Base-by-base conservation (phyloP, 441 rosid genomes). In the Erodium texanum region DNA sequence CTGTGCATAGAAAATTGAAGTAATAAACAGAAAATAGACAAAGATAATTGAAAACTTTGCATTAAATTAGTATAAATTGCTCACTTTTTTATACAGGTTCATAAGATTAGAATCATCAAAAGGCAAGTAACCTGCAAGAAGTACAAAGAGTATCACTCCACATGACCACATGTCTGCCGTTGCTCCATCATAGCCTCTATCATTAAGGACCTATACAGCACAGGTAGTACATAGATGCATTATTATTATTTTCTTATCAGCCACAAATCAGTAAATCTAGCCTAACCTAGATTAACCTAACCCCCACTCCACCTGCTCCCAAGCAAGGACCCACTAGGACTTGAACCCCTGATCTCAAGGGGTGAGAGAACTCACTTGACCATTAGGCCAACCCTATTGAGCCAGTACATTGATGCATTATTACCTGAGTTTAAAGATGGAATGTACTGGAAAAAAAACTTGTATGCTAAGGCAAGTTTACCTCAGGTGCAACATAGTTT, bases 61-160 rank as follows among this genome's bases (percentile, higher is more conserved):
- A 24, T 38, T 3, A 68, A 74, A 41, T 67, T 59, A n/a, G n/a
- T 67, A 64, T 61, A 24, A 77, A 76, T 70, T 74, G 82, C 98
- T 84, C 83, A 93, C 97, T 82, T 87, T 93, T 69, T 86, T 93
- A 76, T 93, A 90, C 71, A 93, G 95, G 85, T 79, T 88, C 83
- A 90, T 81, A 48, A 89, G 83, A 93, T 89, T 93, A 79, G 95
- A 64, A 83, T 93, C 97, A 78, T 93, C 99, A 12, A 93, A 93
- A 82, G 97, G 99, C 84, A 93, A 90, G 84, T 93, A 93, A 73
- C 98, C 97, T 71, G 97, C 97, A 72, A 93, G 95, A 82, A 93
- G 75, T 56, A 93, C 99, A 85, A 87, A 93, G 73, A 93, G 99
- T 76, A 93, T 90, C 70, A 93, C 99, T 71, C 97, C 99, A 68